Evolutionary conservation across 768 basidiomycete species (phyloP).

Genomic region (Amanita subjunquillea): DNA sequence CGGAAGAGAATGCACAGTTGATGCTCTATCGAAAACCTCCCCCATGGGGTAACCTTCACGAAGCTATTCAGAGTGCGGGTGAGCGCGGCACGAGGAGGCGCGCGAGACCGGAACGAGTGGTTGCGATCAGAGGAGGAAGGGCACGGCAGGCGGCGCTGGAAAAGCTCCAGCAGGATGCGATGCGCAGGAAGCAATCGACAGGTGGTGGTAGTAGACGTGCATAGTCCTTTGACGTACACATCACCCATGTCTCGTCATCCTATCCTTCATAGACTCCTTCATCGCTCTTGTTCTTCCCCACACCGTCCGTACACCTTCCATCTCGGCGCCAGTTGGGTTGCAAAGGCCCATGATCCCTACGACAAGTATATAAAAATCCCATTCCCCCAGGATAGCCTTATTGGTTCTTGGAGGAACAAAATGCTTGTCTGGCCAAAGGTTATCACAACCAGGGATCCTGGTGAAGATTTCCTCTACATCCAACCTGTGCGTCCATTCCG

Average conservation of each 20-base stretch:
- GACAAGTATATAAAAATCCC: slow-evolving; percentile 27
- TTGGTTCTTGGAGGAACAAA: slow-evolving; percentile 64
- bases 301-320: slow-evolving; percentile 57
- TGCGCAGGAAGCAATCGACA: not conserved
- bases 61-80: not conserved
- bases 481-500: slow-evolving; percentile 44
- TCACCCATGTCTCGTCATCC: not conserved
- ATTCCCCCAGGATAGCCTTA: slow-evolving; percentile 45
- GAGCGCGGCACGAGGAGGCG: not conserved
- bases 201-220: not conserved
- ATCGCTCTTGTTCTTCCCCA: slow-evolving; percentile 3
- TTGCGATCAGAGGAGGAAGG: not conserved
- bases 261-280: not conserved
- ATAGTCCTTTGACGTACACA: not conserved
- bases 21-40: slow-evolving; percentile 29
- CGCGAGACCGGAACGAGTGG: not conserved
- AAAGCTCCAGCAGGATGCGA: not conserved
- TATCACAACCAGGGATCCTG: slow-evolving; percentile 26
- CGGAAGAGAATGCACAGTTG: slow-evolving; percentile 7
- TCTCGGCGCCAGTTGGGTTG: slow-evolving; percentile 69
- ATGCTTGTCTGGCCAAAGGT: slow-evolving; percentile 39
- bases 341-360: slow-evolving; percentile 45
- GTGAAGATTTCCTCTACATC: slow-evolving; percentile 47
- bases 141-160: not conserved
- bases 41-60: slow-evolving; percentile 20